Evolutionary conservation across 148 eudicot genomes (phyloP).

Genomic region (Silene uniflora): DNA sequence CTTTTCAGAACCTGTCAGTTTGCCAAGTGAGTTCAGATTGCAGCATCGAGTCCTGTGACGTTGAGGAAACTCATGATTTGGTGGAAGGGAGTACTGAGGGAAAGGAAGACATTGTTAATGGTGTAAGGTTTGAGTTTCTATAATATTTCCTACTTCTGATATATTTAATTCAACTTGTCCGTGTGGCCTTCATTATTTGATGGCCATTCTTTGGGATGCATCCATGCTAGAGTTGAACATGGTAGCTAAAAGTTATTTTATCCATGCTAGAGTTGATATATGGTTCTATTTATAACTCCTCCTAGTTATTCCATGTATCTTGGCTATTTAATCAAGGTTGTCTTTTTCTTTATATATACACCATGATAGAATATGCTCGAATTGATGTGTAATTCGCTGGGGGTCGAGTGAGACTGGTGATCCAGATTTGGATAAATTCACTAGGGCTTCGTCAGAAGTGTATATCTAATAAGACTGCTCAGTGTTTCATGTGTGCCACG

Average conservation of each 20-base stretch:
- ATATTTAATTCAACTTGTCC: neutral
- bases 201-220: neutral
- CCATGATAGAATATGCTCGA: neutral
- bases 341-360: neutral
- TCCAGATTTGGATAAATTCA: neutral
- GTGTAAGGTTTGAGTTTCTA: conserved; percentile 27
- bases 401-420: neutral
- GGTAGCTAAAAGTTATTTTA: neutral
- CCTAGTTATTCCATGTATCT: neutral
- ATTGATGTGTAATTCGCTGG: neutral
- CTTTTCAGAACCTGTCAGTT: conserved; percentile 19
- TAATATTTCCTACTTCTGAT: conserved; percentile 18
- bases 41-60: conserved; percentile 38
- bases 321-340: neutral
- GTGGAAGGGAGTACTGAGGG: conserved; percentile 25
- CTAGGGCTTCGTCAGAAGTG: neutral
- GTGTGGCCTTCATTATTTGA: neutral
- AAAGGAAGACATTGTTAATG: conserved; percentile 16
- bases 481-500: neutral
- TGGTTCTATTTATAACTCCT: neutral
- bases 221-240: neutral
- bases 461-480: neutral
- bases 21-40: conserved; percentile 40
- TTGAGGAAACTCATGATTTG: conserved; percentile 30
- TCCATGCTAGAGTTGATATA: neutral